These are phyloP conservation scores for Phialocephala sp. DNA, from an alignment of 2,329 filamentous ascomycete genomes.

Conservation along the genomic window DNA sequence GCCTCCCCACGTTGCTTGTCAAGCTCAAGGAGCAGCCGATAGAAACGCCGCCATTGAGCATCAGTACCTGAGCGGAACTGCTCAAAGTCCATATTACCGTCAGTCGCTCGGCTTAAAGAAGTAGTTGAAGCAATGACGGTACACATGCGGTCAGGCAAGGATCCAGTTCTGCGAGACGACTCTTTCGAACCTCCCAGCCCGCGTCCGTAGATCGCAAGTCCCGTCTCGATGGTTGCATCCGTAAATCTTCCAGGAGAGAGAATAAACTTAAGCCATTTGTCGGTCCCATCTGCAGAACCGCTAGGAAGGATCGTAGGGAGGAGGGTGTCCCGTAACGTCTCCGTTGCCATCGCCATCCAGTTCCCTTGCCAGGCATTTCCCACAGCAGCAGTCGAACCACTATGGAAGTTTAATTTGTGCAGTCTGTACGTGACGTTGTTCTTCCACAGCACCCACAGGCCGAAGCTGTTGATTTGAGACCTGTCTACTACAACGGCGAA, in stretches of 20 bases:
- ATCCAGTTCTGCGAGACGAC: slow-evolving; percentile 52
- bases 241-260: slow-evolving; percentile 85
- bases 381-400: slow-evolving; percentile 38
- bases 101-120: slow-evolving; percentile 63
- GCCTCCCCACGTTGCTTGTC: slow-evolving; percentile 86
- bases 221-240: slow-evolving; percentile 79
- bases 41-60: slow-evolving; percentile 88
- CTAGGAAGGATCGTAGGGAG: slow-evolving; percentile 64
- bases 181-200: slow-evolving; percentile 55
- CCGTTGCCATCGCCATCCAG: slow-evolving; percentile 74
- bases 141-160: slow-evolving; percentile 78
- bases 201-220: slow-evolving; percentile 80
- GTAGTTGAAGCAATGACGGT: slow-evolving; percentile 73
- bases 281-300: slow-evolving; percentile 72
- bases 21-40: slow-evolving; percentile 81
- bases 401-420: slow-evolving; percentile 73
- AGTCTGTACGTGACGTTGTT: slow-evolving; percentile 81
- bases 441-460: slow-evolving; percentile 82
- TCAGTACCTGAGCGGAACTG: slow-evolving; percentile 76
- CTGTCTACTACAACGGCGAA: slow-evolving; percentile 66
- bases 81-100: slow-evolving; percentile 74
- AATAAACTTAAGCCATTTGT: slow-evolving; percentile 86
- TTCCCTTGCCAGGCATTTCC: slow-evolving; percentile 61
- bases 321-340: slow-evolving; percentile 57
- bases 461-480: slow-evolving; percentile 58